Evolutionary conservation across 2,329 filamentous ascomycete species (phyloP).

Genomic region (Cladosporium phlei): DNA sequence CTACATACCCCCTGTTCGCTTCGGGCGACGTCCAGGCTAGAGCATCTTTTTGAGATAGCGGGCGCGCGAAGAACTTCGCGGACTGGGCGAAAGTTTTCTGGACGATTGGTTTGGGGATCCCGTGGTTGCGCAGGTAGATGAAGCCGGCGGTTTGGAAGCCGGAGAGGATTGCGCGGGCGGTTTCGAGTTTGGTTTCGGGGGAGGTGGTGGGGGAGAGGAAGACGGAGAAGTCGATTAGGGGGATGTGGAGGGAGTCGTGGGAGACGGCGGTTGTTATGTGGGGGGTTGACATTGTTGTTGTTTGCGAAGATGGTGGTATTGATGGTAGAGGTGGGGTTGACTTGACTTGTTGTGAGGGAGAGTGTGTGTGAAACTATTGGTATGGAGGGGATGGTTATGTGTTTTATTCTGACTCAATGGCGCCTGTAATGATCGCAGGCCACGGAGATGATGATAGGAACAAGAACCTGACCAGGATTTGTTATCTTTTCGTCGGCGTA

Average conservation of each 20-base stretch:
- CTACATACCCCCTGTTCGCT: conserved; percentile 47
- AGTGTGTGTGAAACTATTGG: not conserved
- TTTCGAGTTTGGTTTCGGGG: conserved; percentile 20
- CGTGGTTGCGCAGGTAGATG: conserved; percentile 74
- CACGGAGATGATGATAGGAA: too few relatives aligned
- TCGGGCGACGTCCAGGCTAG: conserved; percentile 57
- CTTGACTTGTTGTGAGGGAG: not conserved
- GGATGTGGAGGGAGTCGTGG: conserved; percentile 20
- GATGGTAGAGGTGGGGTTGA: too few relatives aligned
- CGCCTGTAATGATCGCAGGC: too few relatives aligned
- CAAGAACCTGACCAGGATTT: too few relatives aligned
- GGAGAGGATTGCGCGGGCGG: conserved; percentile 67
- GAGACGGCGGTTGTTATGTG: conserved; percentile 4
- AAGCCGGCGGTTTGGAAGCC: conserved; percentile 84
- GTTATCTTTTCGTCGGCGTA: too few relatives aligned
- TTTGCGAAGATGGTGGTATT: too few relatives aligned
- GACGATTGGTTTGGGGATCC: conserved; percentile 57
- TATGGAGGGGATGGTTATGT: too few relatives aligned
- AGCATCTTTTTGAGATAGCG: conserved; percentile 56
- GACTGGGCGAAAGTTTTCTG: conserved; percentile 39
- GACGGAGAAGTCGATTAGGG: conserved; percentile 66
- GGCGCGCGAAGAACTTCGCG: conserved; percentile 62
- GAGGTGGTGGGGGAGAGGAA: conserved; percentile 49
- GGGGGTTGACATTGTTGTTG: not conserved
- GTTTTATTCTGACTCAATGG: too few relatives aligned